Evolutionary conservation across 768 basidiomycete genomes (phyloP), one percentile per base, ranked within the genome.

Genomic region (Boletus speciosus): DNA sequence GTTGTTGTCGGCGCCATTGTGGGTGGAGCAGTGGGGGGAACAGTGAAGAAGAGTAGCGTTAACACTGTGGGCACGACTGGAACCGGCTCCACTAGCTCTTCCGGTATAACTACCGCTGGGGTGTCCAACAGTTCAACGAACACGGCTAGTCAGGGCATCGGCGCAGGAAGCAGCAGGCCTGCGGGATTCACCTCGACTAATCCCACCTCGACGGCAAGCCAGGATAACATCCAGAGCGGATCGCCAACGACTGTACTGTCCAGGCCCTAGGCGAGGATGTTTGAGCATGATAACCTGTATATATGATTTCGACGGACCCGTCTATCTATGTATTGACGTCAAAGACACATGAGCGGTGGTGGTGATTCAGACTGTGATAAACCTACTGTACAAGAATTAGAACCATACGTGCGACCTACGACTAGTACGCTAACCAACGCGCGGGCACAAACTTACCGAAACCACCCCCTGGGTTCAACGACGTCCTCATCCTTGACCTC

Each of bases 1-100:
- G 60, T 81, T 29, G 55, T 82, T 47, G 49, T 85, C 40, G 83
- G 69, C 1, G 83, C 76, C 1, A 71, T 79, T 2, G 75, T 85
- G 8, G 84, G 82, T 1, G 84, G 82, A 21, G 82, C 75, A 0
- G 83, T 84, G 1, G 84, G 81, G 21, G 83, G 77, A 11, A 77
- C 76, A 4, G 65, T 69, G 0, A 64, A 67, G 11, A 70, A 73
- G 55, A 61, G 66, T 44, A 49, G 34, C 38, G 56, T 25, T 36
- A 25, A 38, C 12, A 42, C 2, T 1, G 35, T 38, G 11, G 14
- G 0, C 4, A 23, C 43, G 2, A 38, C 55, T 5, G 36, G 38
- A 1, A n/a, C 34, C 6, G 4, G 0, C 9, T 5, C 40, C 2
- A 0, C n/a, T 5, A 11, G n/a, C 15, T 7, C 57, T 12, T 12